Conservation (phyloP, 192 early-diverging fungal genomes). For the Diversispora eburnea region DNA sequence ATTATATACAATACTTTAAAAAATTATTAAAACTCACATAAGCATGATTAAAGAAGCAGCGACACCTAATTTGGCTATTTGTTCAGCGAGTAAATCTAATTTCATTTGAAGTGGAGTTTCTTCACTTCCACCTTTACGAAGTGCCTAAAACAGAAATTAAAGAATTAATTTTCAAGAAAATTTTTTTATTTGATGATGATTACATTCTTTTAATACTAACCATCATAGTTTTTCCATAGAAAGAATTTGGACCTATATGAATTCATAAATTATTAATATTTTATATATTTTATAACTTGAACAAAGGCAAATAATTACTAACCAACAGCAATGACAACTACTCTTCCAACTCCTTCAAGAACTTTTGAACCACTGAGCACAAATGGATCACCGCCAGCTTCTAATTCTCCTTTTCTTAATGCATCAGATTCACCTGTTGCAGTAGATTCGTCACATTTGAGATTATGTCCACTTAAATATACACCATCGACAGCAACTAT, state of each 20-base stretch:
- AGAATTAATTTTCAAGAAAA: not conserved
- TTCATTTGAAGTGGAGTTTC: conserved; percentile 92
- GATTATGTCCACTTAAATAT: conserved; percentile 72
- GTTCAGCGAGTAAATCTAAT: conserved; percentile 84
- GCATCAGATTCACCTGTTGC: conserved; percentile 90
- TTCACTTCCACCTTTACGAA: conserved; percentile 66
- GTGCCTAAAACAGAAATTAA: conserved; percentile 34
- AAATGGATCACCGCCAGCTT: conserved; percentile 63
- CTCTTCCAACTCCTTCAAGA: conserved; percentile 80
- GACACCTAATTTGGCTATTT: conserved; percentile 92
- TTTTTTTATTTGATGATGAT: no score
- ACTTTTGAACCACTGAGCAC: conserved; percentile 90
- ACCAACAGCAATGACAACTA: conserved; percentile 85
- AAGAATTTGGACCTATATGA: conserved; percentile 53
- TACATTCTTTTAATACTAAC: conserved; percentile 21
- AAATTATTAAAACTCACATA: conserved; percentile 31
- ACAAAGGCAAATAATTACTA: not conserved
- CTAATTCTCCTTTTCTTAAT: conserved; percentile 66
- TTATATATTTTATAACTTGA: not conserved
- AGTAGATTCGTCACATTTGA: conserved; percentile 84
- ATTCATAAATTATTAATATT: not conserved
- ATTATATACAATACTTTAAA: conserved; percentile 17
- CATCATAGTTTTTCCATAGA: conserved; percentile 90
- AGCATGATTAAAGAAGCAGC: conserved; percentile 81
- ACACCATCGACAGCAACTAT: conserved; percentile 94